These are phyloP conservation scores for Apiospora hydei DNA, from an alignment of 2,329 filamentous ascomycete genomes.

Conservation along the genomic window DNA sequence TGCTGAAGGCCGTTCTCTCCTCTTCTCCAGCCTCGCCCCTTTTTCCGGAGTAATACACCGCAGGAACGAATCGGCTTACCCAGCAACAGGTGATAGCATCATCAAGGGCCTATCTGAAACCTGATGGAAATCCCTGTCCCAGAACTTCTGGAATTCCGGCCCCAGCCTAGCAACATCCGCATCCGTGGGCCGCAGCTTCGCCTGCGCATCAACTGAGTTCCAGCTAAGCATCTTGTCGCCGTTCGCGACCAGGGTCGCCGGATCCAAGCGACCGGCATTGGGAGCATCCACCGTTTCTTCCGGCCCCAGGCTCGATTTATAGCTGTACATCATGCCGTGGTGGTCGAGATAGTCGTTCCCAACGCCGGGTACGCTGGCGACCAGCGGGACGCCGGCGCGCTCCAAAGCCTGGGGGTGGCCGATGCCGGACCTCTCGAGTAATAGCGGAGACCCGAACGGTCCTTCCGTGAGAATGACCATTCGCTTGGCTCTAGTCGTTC, in stretches of 20 bases:
- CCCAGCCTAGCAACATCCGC: conserved; percentile 57
- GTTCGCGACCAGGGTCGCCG: conserved; percentile 34
- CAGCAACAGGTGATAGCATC: conserved; percentile 49
- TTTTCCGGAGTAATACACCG: too few relatives aligned
- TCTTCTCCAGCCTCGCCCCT: too few relatives aligned
- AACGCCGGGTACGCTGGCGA: conserved; percentile 59
- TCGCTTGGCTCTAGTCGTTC: conserved; percentile 57
- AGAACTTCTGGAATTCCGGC: conserved; percentile 55
- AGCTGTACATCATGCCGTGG: conserved; percentile 57
- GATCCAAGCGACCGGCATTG: conserved; percentile 33
- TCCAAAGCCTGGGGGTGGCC: conserved; percentile 55
- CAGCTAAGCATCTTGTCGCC: conserved; percentile 53
- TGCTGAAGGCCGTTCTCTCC: too few relatives aligned
- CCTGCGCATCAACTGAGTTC: conserved; percentile 58
- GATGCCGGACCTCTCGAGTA: conserved; percentile 70
- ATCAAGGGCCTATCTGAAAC: conserved; percentile 51
- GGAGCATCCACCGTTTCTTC: conserved; percentile 52
- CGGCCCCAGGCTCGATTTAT: conserved; percentile 53
- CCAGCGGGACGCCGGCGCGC: conserved; percentile 52
- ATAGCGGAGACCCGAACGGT: conserved; percentile 58
- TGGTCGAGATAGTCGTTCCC: conserved; percentile 60
- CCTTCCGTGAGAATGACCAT: conserved; percentile 59
- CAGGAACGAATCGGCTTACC: conserved; percentile 35
- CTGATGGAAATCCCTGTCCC: conserved; percentile 56
- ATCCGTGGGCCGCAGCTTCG: conserved; percentile 59